Evolutionary conservation across 768 basidiomycete genomes (phyloP).

Genomic region (Kwoniella pini): DNA sequence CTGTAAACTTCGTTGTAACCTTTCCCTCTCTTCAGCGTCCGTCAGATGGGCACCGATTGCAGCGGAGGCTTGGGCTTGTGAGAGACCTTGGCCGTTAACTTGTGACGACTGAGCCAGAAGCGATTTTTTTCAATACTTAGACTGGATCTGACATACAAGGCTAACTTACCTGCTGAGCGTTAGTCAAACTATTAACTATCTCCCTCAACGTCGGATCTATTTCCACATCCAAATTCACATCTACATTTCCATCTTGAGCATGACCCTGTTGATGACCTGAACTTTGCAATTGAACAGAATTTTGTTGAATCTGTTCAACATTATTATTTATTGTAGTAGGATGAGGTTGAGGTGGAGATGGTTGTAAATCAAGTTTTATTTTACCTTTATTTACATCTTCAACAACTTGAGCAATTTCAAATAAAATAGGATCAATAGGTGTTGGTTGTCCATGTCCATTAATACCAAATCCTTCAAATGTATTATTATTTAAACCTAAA

Average conservation of each 20-base stretch:
- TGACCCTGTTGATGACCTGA: neutral
- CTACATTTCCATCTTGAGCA: neutral
- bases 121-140: too few relatives aligned
- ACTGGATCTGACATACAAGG: too few relatives aligned
- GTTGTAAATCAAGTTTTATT: constrained; percentile 18
- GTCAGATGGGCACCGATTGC: constrained; percentile 33
- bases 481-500: neutral
- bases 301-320: too few relatives aligned
- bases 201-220: constrained; percentile 49
- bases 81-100: constrained; percentile 10
- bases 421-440: constrained; percentile 40
- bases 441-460: neutral
- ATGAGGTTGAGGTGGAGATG: neutral
- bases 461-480: neutral
- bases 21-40: constrained; percentile 31
- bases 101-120: constrained; percentile 6
- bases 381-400: constrained; percentile 35
- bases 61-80: constrained; percentile 31
- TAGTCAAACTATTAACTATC: constrained; percentile 47
- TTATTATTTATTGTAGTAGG: neutral
- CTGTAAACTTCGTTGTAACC: constrained; percentile 31
- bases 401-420: constrained; percentile 37
- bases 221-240: constrained; percentile 22
- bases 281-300: neutral
- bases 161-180: constrained; percentile 43